These are phyloP conservation scores for Hericium coralloides DNA, from an alignment of 768 basidiomycete genomes.

Conservation along the genomic window DNA sequence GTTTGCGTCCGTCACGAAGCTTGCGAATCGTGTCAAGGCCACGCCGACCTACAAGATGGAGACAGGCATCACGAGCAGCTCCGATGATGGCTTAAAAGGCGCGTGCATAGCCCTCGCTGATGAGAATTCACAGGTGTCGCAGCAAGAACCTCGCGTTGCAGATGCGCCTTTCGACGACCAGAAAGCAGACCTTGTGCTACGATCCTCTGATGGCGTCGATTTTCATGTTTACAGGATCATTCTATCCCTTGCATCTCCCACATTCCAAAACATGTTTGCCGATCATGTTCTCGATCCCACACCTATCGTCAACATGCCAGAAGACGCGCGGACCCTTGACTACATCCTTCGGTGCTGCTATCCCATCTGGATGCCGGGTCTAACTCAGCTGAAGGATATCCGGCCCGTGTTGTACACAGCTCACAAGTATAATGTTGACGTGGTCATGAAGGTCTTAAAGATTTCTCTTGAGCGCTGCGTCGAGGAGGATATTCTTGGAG, in stretches of 20 bases:
- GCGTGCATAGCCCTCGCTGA: no score
- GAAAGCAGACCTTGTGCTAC: neutral
- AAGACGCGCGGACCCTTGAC: neutral
- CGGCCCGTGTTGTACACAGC: neutral
- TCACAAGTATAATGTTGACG: neutral
- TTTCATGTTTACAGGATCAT: constrained; percentile 24
- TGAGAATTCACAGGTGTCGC: no score
- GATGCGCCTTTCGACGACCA: neutral
- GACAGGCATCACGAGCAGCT: no score
- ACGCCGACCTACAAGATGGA: no score
- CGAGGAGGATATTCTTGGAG: neutral
- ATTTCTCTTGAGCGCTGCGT: neutral
- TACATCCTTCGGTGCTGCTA: neutral
- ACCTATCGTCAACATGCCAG: neutral
- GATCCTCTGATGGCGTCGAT: neutral
- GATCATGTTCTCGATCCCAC: no score
- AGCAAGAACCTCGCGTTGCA: neutral
- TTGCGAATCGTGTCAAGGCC: no score
- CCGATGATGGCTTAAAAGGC: no score
- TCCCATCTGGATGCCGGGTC: neutral
- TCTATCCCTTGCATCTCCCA: constrained; percentile 25
- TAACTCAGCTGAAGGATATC: neutral
- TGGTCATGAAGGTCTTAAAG: neutral
- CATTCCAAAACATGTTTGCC: constrained; percentile 24
- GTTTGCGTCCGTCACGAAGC: no score